Evolutionary conservation across 2,329 filamentous ascomycete genomes (phyloP).

Genomic region (Talaromyces funiculosus): DNA sequence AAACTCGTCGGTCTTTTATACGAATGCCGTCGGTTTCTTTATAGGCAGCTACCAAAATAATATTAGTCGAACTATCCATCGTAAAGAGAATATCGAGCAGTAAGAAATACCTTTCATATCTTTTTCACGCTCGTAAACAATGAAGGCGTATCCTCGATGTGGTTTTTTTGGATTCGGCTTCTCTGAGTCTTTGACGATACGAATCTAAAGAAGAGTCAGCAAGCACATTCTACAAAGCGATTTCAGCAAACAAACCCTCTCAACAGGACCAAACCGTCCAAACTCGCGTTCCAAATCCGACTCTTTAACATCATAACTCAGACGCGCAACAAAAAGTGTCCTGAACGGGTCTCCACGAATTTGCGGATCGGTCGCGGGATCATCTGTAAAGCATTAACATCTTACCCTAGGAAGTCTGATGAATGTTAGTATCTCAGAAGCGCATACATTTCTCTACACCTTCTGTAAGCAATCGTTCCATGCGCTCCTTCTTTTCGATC

Average conservation of each 20-base stretch:
- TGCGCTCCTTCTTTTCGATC: conserved; percentile 66
- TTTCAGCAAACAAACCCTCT: conserved; percentile 58
- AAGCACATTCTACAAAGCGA: not conserved
- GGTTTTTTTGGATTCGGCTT: conserved; percentile 77
- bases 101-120: conserved; percentile 87
- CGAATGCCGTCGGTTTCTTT: conserved; percentile 80
- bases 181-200: conserved; percentile 74
- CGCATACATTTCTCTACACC: conserved; percentile 59
- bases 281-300: conserved; percentile 92
- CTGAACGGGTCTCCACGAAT: conserved; percentile 91
- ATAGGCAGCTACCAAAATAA: conserved; percentile 70
- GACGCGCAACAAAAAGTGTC: conserved; percentile 83
- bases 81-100: not conserved
- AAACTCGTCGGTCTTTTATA: conserved; percentile 85
- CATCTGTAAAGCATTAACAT: conserved; percentile 50
- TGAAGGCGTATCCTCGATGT: conserved; percentile 89
- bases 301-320: conserved; percentile 84
- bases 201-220: conserved; percentile 56
- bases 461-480: conserved; percentile 60
- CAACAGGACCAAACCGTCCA: conserved; percentile 86
- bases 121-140: conserved; percentile 94
- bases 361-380: conserved; percentile 78
- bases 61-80: conserved; percentile 18
- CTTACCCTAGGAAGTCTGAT: not conserved
- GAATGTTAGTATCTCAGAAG: not conserved